A percentile compares a stretch with the other conserved stretches of the same genome.
These are phyloP conservation scores for Fomitopsis pinicola DNA, from an alignment of 1,284 basidiomycete genomes.

Conservation along the genomic window DNA sequence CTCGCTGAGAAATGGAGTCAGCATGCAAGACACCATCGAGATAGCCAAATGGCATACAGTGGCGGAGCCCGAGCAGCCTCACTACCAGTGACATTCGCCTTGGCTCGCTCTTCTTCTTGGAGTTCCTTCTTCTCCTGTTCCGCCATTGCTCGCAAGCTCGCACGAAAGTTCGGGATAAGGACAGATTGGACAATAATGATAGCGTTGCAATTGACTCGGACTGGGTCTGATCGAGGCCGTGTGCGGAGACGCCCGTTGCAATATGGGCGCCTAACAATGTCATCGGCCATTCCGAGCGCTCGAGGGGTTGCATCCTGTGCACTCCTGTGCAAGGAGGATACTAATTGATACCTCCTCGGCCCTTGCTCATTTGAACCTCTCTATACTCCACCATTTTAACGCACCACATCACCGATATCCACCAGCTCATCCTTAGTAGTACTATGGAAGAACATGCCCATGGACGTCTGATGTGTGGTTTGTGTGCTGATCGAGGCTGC, in stretches of 20 bases:
- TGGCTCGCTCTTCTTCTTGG: background rate
- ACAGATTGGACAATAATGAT: too few relatives aligned
- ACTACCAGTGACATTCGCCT: background rate
- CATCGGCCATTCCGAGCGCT: background rate
- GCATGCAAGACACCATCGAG: background rate
- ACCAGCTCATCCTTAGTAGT: too few relatives aligned
- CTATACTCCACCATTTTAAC: too few relatives aligned
- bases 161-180: too few relatives aligned
- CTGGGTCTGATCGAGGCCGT: too few relatives aligned
- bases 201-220: too few relatives aligned
- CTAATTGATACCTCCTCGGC: too few relatives aligned
- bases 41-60: background rate
- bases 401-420: too few relatives aligned
- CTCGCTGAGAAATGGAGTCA: conserved; percentile 8
- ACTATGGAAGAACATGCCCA: background rate
- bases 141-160: background rate
- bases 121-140: background rate
- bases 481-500: conserved; percentile 2
- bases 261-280: background rate
- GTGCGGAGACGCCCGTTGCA: background rate
- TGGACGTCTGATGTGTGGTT: background rate
- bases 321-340: background rate
- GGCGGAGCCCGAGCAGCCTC: background rate
- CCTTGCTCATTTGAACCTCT: too few relatives aligned
- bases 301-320: background rate